Conservation (phyloP, 768 basidiomycete genomes). For the Lepiota brunneoincarnata region DNA sequence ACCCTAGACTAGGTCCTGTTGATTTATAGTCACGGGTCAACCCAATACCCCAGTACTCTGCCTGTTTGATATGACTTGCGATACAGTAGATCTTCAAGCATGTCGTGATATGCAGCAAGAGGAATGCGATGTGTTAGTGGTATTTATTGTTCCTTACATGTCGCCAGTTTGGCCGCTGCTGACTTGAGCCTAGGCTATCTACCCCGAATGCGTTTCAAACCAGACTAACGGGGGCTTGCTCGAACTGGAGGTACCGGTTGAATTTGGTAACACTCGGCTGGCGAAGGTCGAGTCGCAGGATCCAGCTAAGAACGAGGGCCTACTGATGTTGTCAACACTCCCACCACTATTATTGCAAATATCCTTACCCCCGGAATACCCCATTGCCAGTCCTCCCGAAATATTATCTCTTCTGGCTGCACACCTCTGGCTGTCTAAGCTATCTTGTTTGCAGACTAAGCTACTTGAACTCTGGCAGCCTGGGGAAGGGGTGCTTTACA, state of each 20-base stretch:
- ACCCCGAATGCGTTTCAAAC: constrained; percentile 64
- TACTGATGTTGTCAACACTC: constrained; percentile 44
- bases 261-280: constrained; percentile 44
- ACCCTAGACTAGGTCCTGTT: constrained; percentile 20
- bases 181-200: constrained; percentile 56
- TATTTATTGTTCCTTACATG: constrained; percentile 21
- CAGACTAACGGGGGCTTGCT: constrained; percentile 34
- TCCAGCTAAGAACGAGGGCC: constrained; percentile 2
- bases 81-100: constrained; percentile 15
- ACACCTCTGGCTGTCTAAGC: constrained; percentile 55
- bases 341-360: constrained; percentile 65
- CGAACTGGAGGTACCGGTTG: constrained; percentile 65
- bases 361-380: constrained; percentile 52
- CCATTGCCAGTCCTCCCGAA: constrained; percentile 47
- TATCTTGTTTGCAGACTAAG: constrained; percentile 31
- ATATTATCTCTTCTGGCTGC: constrained; percentile 54
- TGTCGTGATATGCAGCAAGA: constrained; percentile 44
- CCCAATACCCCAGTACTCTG: neutral
- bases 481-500: constrained; percentile 61
- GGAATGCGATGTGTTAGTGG: constrained; percentile 64
- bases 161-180: neutral
- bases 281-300: constrained; percentile 34
- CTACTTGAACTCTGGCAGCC: constrained; percentile 59
- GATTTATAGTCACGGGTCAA: neutral
- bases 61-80: neutral